A percentile compares a stretch with the other conserved stretches of the same genome.
These are phyloP conservation scores for Lagenidium giganteum DNA, from an alignment of 352 stramenopile species.

Conservation along the genomic window DNA sequence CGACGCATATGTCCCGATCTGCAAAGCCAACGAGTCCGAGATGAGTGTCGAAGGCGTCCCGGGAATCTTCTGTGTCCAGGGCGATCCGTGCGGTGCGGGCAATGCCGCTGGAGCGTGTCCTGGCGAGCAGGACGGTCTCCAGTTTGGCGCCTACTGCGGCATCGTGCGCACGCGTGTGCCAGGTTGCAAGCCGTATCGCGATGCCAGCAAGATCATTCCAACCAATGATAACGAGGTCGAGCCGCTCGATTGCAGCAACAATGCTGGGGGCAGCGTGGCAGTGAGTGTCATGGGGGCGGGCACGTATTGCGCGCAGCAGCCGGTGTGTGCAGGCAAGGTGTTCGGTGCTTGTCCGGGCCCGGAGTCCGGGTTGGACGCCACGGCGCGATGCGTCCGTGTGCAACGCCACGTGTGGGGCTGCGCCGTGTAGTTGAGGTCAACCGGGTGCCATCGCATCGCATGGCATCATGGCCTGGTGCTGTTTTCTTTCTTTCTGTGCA, in stretches of 20 bases:
- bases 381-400: slow-evolving; percentile 6
- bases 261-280: slow-evolving; percentile 1
- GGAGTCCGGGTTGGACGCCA: slow-evolving; percentile 2
- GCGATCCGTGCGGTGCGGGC: slow-evolving; percentile 8
- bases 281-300: slow-evolving; percentile 8
- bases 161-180: slow-evolving; percentile 9
- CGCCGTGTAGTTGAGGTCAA: no score
- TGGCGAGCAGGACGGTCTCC: slow-evolving; percentile 1
- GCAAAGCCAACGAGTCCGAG: slow-evolving; percentile 7
- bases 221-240: no score
- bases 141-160: slow-evolving; percentile 11
- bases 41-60: slow-evolving; percentile 13
- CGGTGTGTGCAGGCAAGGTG: slow-evolving; percentile 7
- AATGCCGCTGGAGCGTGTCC: slow-evolving; percentile 8
- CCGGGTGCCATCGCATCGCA: no score
- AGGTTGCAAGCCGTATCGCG: slow-evolving; percentile 14
- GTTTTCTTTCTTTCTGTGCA: no score
- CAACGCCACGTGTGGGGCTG: no score
- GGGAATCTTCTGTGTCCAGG: slow-evolving; percentile 12
- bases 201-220: no score
- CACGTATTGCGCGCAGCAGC: slow-evolving; percentile 7
- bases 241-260: slow-evolving; percentile 5
- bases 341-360: slow-evolving; percentile 10
- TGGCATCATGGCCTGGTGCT: no score
- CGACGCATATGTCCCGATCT: no score